Evolutionary conservation across 2,329 filamentous ascomycete genomes (phyloP).

Genomic region (Alternaria sp.): DNA sequence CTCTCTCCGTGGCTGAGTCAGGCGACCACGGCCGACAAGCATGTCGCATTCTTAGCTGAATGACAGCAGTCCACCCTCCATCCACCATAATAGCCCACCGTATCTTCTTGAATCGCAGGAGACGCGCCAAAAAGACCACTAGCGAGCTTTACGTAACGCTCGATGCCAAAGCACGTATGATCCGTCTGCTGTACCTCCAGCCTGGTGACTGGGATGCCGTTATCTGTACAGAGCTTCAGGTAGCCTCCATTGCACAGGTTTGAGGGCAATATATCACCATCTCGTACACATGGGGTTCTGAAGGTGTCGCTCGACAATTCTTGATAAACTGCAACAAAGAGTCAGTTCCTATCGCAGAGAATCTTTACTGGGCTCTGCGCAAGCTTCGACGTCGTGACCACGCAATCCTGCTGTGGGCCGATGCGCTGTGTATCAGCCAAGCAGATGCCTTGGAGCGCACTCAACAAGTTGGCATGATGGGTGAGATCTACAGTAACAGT

Average conservation of each 20-base stretch:
- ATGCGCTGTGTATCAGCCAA: constrained; percentile 19
- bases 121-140: constrained; percentile 2
- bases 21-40: background rate
- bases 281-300: constrained; percentile 26
- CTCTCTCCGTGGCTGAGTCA: constrained; percentile 1
- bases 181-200: constrained; percentile 19
- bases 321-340: constrained; percentile 23
- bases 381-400: constrained; percentile 19
- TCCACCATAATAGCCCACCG: constrained; percentile 6
- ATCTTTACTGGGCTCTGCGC: constrained; percentile 25
- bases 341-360: constrained; percentile 20
- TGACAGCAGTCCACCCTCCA: background rate
- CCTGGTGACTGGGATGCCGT: constrained; percentile 19
- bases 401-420: constrained; percentile 9
- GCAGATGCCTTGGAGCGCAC: constrained; percentile 10
- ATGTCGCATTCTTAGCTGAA: constrained; percentile 2
- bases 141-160: constrained; percentile 6
- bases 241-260: constrained; percentile 13
- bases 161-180: constrained; percentile 6
- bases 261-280: constrained; percentile 22
- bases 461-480: constrained; percentile 16
- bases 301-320: constrained; percentile 13
- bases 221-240: constrained; percentile 17
- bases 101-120: constrained; percentile 10
- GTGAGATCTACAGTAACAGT: constrained; percentile 16